Base-by-base conservation (phyloP, 2,329 filamentous ascomycete genomes). In the Pseudogymnoascus sp. region DNA sequence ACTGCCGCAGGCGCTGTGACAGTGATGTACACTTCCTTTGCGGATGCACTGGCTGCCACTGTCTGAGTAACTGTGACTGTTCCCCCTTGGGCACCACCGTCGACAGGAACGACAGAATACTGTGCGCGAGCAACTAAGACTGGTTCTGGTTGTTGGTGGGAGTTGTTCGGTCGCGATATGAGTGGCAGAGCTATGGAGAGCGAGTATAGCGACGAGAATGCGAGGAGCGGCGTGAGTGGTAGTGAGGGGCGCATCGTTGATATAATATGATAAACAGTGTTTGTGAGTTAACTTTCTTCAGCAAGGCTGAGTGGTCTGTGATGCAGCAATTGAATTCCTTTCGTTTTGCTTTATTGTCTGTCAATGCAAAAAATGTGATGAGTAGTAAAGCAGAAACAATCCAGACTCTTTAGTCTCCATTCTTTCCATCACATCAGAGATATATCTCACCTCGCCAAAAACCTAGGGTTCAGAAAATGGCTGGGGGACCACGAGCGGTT, bases 71-170 rank as follows among this genome's bases (percentile, higher is more conserved):
- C 59, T 13, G 25, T 64, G 58, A 60, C 58, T 48, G 60, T 58
- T 36, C 64, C 40, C 29, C 64, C 60, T 7, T 48, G 31, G 29
- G 68, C 61, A 18, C 69, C 70, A 27, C 72, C 72, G 67, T 73
- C 71, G n/a, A 74, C 72, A 36, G 70, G 62, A 12, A 74, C 71
- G 58, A 74, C 71, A 8, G 72, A 72, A 61, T 74, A 74, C 15
- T 66, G 66, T 65, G 69, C 69, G 58, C 69, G 66, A 59, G 61
- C 63, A 37, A 64, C 59, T 13, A 70, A 29, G 10, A 21, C 48
- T 13, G 48, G 48, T 33, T 33, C 27, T 55, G 29, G 48, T 12
- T 33, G 48, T 15, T 21, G 21, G 21, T 21, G 21, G 21, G 29
- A 55, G 13, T 55, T 27, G 29, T 55, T 13, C 48, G 35, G 13